Evolutionary conservation across 306 rosid genomes (phyloP).

Genomic region (Hippophae gyantsensis): DNA sequence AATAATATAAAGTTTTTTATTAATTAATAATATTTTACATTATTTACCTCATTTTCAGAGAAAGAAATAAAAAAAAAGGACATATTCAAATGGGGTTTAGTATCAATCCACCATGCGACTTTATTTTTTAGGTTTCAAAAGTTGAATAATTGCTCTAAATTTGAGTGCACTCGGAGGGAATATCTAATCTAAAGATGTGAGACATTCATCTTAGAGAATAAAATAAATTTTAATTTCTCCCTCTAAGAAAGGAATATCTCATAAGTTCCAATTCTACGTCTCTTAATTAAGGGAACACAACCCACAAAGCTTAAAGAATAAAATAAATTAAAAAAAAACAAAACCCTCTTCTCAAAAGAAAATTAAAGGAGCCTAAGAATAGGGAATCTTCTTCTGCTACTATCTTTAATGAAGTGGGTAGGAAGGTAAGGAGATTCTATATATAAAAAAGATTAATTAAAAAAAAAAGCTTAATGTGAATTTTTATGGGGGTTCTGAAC

Average conservation of each 20-base stretch:
- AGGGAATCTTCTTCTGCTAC: constrained; percentile 76
- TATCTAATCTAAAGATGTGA: constrained; percentile 54
- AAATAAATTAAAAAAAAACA: constrained; percentile 7
- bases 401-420: constrained; percentile 84
- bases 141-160: constrained; percentile 61
- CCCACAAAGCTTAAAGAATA: constrained; percentile 53
- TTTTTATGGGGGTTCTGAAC: constrained; percentile 31
- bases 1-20: too few species aligned
- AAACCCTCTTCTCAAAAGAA: constrained; percentile 32
- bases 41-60: constrained; percentile 25
- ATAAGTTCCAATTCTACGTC: constrained; percentile 74
- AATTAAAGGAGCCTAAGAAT: constrained; percentile 46
- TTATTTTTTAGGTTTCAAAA: constrained; percentile 58
- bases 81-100: constrained; percentile 83
- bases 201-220: constrained; percentile 64
- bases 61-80: constrained; percentile 29
- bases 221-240: constrained; percentile 28
- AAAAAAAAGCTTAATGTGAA: constrained; percentile 14
- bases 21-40: too few species aligned
- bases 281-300: constrained; percentile 80
- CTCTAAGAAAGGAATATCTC: constrained; percentile 84
- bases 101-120: constrained; percentile 67
- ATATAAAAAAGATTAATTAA: constrained; percentile 3
- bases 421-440: constrained; percentile 98
- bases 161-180: constrained; percentile 63